Conservation (phyloP, 176 grass and related monocot genomes). For the Zea mays region Zm-B73-REFERENCE-NAM-5.0 NC_050101.1:21196501-21197000, state of each 20-base stretch:
- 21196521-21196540: conserved; percentile 78
- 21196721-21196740: conserved; percentile 83
- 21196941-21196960: conserved; percentile 19
- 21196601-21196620: conserved; percentile 25
- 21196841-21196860: conserved; percentile 44
- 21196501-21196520: conserved; percentile 78
- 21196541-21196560: conserved; percentile 67
- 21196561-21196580: conserved; percentile 52
- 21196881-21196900: conserved; percentile 62
- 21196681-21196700: conserved; percentile 45
- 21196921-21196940: conserved; percentile 69
- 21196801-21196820: conserved; percentile 87
- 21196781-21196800: conserved; percentile 76
- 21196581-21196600: conserved; percentile 37
- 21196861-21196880: conserved; percentile 46
- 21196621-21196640: conserved; percentile 14
- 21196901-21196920: conserved; percentile 66
- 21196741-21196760: conserved; percentile 54
- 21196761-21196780: conserved; percentile 69
- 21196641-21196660: conserved; percentile 25
- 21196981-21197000: too few relatives aligned
- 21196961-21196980: too few relatives aligned
- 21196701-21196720: conserved; percentile 61
- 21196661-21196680: conserved; percentile 9
- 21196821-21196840: conserved; percentile 61